Percentiles rank a stretch among this genome's conserved stretches.
Conservation (phyloP, 2,329 filamentous ascomycete genomes). For the Pestalotiopsis sp. region DNA sequence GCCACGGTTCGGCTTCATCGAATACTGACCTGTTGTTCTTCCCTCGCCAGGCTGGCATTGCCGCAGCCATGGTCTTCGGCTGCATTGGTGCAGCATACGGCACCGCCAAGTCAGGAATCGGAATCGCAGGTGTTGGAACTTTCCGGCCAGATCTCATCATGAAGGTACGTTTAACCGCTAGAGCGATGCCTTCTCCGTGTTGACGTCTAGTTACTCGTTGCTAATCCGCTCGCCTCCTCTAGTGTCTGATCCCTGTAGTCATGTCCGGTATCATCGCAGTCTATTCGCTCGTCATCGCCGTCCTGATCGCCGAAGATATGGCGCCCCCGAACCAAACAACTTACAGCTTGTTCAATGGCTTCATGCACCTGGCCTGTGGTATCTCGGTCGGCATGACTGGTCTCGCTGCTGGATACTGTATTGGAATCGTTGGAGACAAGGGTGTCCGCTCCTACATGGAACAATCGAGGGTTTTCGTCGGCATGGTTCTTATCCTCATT, state of each 20-base stretch:
- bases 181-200: slow-evolving; percentile 19
- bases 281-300: slow-evolving; percentile 94
- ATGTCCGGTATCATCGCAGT: slow-evolving; percentile 99
- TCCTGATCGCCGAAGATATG: slow-evolving; percentile 92
- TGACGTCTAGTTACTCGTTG: neutral
- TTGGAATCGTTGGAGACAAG: slow-evolving; percentile 92
- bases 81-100: slow-evolving; percentile 86
- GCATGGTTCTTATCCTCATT: slow-evolving; percentile 98
- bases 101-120: slow-evolving; percentile 85
- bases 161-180: slow-evolving; percentile 61
- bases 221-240: slow-evolving; percentile 1
- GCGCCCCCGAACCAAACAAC: slow-evolving; percentile 62
- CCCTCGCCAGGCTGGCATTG: slow-evolving; percentile 68
- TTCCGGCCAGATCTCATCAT: slow-evolving; percentile 88
- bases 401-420: slow-evolving; percentile 92
- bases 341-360: slow-evolving; percentile 88
- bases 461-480: slow-evolving; percentile 93
- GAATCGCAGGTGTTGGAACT: slow-evolving; percentile 82
- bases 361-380: slow-evolving; percentile 91
- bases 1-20: neutral
- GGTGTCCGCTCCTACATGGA: slow-evolving; percentile 95
- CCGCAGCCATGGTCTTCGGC: slow-evolving; percentile 81
- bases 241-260: slow-evolving; percentile 86
- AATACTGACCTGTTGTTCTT: neutral
- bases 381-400: slow-evolving; percentile 90